Base-by-base conservation (phyloP, 2,329 filamentous ascomycete species). In the Cryphonectria carpinicola region DNA sequence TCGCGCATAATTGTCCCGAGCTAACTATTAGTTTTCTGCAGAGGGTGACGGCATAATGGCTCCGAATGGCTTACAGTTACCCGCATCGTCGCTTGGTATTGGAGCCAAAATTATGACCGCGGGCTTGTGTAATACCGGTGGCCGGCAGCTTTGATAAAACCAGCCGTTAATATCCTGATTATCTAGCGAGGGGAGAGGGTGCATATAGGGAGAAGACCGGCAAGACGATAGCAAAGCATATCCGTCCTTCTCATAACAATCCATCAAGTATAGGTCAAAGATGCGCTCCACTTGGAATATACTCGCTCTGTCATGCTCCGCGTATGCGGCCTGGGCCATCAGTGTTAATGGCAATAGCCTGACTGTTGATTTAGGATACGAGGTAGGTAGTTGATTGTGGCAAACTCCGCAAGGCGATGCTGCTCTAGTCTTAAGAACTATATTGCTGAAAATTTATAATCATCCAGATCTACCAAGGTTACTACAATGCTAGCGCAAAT, bases 351-450 rank as follows among this genome's bases (percentile, higher is more conserved):
- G n/a, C 32, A 66, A 11, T 13, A 39, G n/a, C 17, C 67, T 22
- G 10, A 65, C 32, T 35, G 35, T 69, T 35, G 67, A 69, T 58
- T 10, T 69, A 14, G 67, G 49, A n/a, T 69, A 69, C n/a, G 67
- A 63, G 25, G 52, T 64, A 64, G 17, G 25, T 60, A 1, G 1
- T 22, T 35, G 1, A 62, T 41, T 41, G 7, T 43, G 17, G 1
- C 28, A 10, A 25, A 46, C 10, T 39, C 32, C 19, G 22, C 8
- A 5, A 61, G 17, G 22, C 35, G 22, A 49, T 22, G 6, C 25
- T 10, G 7, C 28, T 4, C 32, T 60, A 14, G 56, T 37, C 25
- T 60, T 17, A 35, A 1, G 5, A 22, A 49, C 19, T 49, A 49
- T 10, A n/a, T 19, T 46, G 32, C 35, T 60, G 19, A 39, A 37